Conservation (phyloP, 441 rosid species). For the Kokia cookei region DNA sequence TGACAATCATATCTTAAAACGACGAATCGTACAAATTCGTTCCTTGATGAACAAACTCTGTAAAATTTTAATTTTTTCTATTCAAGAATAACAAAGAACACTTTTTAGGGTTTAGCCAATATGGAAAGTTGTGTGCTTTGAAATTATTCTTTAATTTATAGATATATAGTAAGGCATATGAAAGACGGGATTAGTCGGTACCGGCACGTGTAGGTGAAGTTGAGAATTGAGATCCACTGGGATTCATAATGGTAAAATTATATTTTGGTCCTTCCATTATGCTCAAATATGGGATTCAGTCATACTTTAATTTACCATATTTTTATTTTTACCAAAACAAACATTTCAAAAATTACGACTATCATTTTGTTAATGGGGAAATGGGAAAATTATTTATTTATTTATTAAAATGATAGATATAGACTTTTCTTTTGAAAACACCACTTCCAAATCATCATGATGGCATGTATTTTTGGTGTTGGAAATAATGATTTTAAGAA, state of each 20-base stretch:
- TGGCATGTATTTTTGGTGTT: too few species aligned
- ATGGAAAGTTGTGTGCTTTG: background rate
- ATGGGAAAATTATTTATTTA: too few species aligned
- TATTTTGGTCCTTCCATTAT: too few species aligned
- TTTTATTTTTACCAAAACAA: too few species aligned
- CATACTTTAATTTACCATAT: too few species aligned
- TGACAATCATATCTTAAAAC: slow-evolving; percentile 4
- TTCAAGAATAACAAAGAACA: background rate
- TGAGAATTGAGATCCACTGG: background rate
- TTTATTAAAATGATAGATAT: too few species aligned
- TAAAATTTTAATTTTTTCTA: background rate
- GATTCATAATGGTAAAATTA: background rate
- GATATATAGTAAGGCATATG: background rate
- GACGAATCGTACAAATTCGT: background rate
- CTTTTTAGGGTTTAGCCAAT: background rate
- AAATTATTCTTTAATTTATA: background rate
- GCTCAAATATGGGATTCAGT: too few species aligned
- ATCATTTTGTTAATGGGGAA: too few species aligned
- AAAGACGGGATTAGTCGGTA: slow-evolving; percentile 2
- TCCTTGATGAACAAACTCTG: background rate
- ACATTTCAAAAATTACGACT: too few species aligned
- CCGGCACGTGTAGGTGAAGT: slow-evolving; percentile 7
- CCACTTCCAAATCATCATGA: too few species aligned
- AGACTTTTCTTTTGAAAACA: too few species aligned
- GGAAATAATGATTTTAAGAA: too few species aligned